Evolutionary conservation across 148 eudicot genomes (phyloP), one percentile per base, ranked within the genome.

Genomic region (Heliosperma pusillum): DNA sequence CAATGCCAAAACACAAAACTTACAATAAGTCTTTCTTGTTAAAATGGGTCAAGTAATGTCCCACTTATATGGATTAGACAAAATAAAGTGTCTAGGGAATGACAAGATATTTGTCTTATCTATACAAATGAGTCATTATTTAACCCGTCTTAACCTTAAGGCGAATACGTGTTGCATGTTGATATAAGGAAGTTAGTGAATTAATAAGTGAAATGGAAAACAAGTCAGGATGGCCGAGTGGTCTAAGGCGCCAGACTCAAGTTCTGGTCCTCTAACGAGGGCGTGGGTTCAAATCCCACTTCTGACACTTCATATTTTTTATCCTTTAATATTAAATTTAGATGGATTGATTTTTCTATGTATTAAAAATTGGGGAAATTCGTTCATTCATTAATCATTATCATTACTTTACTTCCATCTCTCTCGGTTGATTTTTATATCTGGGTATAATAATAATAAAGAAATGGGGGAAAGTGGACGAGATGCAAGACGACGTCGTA

Each of bases 401-500:
- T 9, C 55, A 36, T 3, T n/a, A 20, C 72, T 69, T 71, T 56
- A 3, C 55, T 44, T 33, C 16, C 66, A 42, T 22, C 29, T 13
- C 25, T 70, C 29, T 62, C 26, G 19, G 25, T 50, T 50, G 13
- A 3, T 50, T 50, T 50, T 50, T 16, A 12, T 15, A 17, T 7
- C 13, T 50, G 12, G 12, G 21, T 0, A 22, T n/a, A n/a, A n/a
- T n/a, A n/a, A n/a, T n/a, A n/a, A n/a, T n/a, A n/a, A 9, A n/a
- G 15, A 30, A 11, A 77, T 77, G 74, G 76, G 83, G 61, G 75
- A 29, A 20, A 66, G 25, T 44, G 70, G 30, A 25, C 75, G 89
- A 36, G 90, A 86, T 16, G 85, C 87, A 20, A 76, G 93, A 74
- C 89, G 93, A 62, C 93, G 93, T 70, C 89, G 91, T 71, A 87